Base-by-base conservation (phyloP, 441 rosid species). In the Brassica hybrid region DNA sequence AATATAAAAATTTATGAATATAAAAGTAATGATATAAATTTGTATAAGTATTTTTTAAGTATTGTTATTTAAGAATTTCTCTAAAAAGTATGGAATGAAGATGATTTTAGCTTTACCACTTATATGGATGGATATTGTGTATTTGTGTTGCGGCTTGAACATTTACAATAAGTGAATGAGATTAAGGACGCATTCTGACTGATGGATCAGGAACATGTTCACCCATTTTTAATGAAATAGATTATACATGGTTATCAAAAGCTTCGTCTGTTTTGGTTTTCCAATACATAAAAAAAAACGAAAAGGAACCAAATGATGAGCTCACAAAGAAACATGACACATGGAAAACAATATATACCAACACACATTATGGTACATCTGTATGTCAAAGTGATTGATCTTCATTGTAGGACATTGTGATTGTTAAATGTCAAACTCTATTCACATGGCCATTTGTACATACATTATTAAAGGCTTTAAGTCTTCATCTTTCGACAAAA, bases 391-490 rank as follows among this genome's bases (percentile, higher is more conserved):
- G 69, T 79, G 78, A 52, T 79, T 79, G 74, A 75, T 68, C 63
- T 27, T 36, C 13, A 34, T 56, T 63, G 78, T 79, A 74, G 82
- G 82, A 79, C 75, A 74, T 56, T 73, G 82, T 63, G 71, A 79
- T 73, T 69, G 78, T 79, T 79, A 38, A 45, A 63, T 74, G 82
- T 79, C 78, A 63, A 79, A 43, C 81, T 78, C 17, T 11, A 52
- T 60, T 67, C 77, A 67, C 81, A 78, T 78, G 81, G 77, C 25
- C 1, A 16, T 41, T 60, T 65, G 48, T 34, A 38, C 60, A 67
- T 50, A 25, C 74, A 78, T 78, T 73, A 78, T 78, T 78, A 48
- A 71, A 78, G 57, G 25, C 11, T 25, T 59, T 21, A 64, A 59
- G 73, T 78, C 63, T 77, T 71, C 62, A 25, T 71, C 67, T 77